Conservation (phyloP, 2,329 filamentous ascomycete species). For the Sporothrix luriei region DNA sequence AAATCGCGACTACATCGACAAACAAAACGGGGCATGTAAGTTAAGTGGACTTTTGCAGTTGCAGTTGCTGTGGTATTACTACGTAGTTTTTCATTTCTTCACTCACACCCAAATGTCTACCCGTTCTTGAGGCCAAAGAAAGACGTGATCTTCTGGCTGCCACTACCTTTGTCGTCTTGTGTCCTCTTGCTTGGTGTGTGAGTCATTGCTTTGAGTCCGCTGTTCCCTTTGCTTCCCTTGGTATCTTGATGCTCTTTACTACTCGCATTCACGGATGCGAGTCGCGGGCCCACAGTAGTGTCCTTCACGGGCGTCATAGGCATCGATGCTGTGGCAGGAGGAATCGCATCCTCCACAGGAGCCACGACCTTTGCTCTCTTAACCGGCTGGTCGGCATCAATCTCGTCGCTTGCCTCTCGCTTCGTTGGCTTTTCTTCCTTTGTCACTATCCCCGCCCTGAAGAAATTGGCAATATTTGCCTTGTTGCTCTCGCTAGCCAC, state of each 20-base stretch:
- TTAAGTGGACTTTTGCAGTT: not conserved
- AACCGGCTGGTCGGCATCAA: not conserved
- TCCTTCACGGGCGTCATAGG: slow-evolving; percentile 7
- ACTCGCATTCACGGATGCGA: not conserved
- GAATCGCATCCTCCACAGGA: not conserved
- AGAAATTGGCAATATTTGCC: slow-evolving; percentile 92
- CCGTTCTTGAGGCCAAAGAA: slow-evolving; percentile 28
- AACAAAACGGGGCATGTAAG: not conserved
- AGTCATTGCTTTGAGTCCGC: not conserved
- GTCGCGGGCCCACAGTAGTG: not conserved
- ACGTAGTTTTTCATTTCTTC: not conserved
- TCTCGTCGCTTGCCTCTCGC: not conserved
- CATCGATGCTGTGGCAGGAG: not conserved
- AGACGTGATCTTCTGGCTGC: slow-evolving; percentile 31
- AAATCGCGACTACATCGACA: not conserved
- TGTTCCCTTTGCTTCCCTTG: not conserved
- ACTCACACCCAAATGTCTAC: not conserved
- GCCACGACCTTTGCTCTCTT: not conserved
- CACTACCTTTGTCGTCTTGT: not conserved
- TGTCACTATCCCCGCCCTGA: slow-evolving; percentile 55
- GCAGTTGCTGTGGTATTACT: not conserved
- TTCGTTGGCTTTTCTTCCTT: not conserved
- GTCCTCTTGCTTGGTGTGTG: slow-evolving; percentile 3
- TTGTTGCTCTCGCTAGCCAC: slow-evolving; percentile 86
- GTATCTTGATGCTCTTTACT: not conserved